phyloP scores from a whole-genome alignment of 1,139 yeast genomes.

The Lodderomyces pseudojiufengensis region DNA sequence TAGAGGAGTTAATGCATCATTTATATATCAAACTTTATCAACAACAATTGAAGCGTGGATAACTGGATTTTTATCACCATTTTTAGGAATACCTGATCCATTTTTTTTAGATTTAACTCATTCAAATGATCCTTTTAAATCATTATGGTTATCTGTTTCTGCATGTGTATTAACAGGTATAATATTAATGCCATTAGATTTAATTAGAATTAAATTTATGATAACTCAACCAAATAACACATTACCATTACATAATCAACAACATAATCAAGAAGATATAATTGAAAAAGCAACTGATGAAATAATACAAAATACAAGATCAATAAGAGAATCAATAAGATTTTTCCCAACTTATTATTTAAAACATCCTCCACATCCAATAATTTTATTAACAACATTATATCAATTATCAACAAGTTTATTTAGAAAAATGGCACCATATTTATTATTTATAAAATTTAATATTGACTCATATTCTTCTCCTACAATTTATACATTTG shows the following conservation, averaged over 20 bases:
- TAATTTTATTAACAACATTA: slow-evolving; percentile 53
- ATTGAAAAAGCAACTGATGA: slow-evolving; percentile 8
- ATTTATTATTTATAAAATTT: slow-evolving; percentile 58
- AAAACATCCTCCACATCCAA: slow-evolving; percentile 52
- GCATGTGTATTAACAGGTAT: slow-evolving; percentile 75
- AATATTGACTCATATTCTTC: slow-evolving; percentile 69
- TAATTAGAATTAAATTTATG: slow-evolving; percentile 73
- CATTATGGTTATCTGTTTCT: slow-evolving; percentile 62
- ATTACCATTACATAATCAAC: slow-evolving; percentile 3
- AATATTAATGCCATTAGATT: slow-evolving; percentile 76
- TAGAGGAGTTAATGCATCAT: slow-evolving; percentile 84
- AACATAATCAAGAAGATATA: slow-evolving; percentile 5
- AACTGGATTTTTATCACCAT: slow-evolving; percentile 79
- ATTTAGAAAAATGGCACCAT: slow-evolving; percentile 71
- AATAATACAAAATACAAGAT: slow-evolving; percentile 23
- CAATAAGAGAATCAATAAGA: slow-evolving; percentile 38
- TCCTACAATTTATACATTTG: slow-evolving; percentile 53
- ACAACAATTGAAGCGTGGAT: slow-evolving; percentile 89
- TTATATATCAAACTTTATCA: slow-evolving; percentile 69
- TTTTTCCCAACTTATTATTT: slow-evolving; percentile 39
- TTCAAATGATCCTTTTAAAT: slow-evolving; percentile 69
- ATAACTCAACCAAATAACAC: slow-evolving; percentile 46
- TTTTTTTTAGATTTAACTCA: slow-evolving; percentile 79
- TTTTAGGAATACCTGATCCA: slow-evolving; percentile 87
- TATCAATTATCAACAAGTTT: slow-evolving; percentile 61